Evolutionary conservation across 371 early-diverging fungal genomes (phyloP).

Genomic region (Rhizopus arrhizus): DNA sequence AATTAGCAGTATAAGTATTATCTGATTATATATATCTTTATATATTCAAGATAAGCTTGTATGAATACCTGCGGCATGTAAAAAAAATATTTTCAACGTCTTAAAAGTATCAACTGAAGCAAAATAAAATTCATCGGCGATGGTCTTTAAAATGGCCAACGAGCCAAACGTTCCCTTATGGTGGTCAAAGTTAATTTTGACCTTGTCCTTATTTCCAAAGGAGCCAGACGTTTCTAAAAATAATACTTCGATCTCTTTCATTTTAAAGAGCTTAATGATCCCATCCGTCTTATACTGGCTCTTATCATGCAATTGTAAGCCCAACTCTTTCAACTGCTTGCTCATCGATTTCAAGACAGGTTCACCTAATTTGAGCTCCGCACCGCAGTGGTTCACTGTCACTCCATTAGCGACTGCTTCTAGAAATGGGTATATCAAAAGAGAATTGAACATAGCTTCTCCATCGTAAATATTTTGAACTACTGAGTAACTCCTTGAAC

Average conservation of each 20-base stretch:
- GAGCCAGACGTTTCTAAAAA: slow-evolving; percentile 4
- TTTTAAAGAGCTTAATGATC: slow-evolving; percentile 1
- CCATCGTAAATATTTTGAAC: no score
- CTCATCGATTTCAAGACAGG: slow-evolving; percentile 1
- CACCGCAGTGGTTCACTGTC: slow-evolving; percentile 1
- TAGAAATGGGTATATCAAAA: no score
- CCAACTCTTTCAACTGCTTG: slow-evolving; percentile 11
- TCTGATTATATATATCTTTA: not conserved
- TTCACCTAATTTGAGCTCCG: slow-evolving; percentile 3
- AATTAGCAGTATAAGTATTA: not conserved
- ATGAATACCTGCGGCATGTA: slow-evolving; percentile 2
- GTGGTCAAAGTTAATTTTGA: slow-evolving; percentile 5
- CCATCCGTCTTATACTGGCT: slow-evolving; percentile 4
- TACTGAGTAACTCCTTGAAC: no score
- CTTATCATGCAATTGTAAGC: not conserved
- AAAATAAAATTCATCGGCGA: slow-evolving; percentile 5
- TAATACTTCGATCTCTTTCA: slow-evolving; percentile 1
- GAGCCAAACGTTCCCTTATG: slow-evolving; percentile 15
- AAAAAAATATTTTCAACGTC: not conserved
- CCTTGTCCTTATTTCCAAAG: not conserved
- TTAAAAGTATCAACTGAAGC: slow-evolving; percentile 7
- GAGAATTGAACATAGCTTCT: no score
- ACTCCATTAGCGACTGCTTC: not conserved
- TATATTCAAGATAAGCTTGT: slow-evolving; percentile 6
- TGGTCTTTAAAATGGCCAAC: slow-evolving; percentile 12